Base-by-base conservation (phyloP, 1,139 yeast species). In the Candida dubliniensis region DNA sequence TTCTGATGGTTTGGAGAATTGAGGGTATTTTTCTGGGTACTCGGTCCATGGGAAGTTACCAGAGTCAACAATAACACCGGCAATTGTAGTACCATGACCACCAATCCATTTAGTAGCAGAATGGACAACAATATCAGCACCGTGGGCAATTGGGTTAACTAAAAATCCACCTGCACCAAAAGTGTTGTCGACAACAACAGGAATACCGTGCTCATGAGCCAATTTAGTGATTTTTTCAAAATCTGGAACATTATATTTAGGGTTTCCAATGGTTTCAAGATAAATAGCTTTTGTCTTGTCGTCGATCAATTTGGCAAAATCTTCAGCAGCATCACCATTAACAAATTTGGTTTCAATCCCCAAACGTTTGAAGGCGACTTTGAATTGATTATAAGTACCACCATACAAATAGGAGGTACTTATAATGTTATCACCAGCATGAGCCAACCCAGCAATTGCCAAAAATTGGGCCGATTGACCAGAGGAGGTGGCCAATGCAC, bases 41-140 rank as follows among this genome's bases (percentile, higher is more conserved):
- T 88, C 79, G 49, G 78, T 74, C 93, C 96, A 93, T 57, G 93
- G 95, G 77, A 93, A 93, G 49, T 85, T 88, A 56, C 97, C 97
- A 35, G 90, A 80, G 66, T 87, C 97, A 43, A 93, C 77, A 53
- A 93, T 77, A 43, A 84, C 88, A 72, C 99, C 99, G 43, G 88
- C 97, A 65, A 93, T 84, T 42, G 97, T 87, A 48, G 90, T 90
- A 61, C 98, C 98, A 64, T 91, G 98, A 49, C 97, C 99, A 54
- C 96, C 96, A 56, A 93, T 90, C 96, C 97, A 93, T 69, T 93
- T 93, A 46, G 98, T 93, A 44, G 97, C 96, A 46, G 97, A 90
- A 68, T 91, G 96, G 36, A 77, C 81, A 31, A 79, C 78, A 50
- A 89, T 85, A 62, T 89, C 96, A 36, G 89, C 98, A 54, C 98